These are phyloP conservation scores for Verticillium longisporum DNA, from an alignment of 2,329 filamentous ascomycete genomes.

Conservation along the genomic window DNA sequence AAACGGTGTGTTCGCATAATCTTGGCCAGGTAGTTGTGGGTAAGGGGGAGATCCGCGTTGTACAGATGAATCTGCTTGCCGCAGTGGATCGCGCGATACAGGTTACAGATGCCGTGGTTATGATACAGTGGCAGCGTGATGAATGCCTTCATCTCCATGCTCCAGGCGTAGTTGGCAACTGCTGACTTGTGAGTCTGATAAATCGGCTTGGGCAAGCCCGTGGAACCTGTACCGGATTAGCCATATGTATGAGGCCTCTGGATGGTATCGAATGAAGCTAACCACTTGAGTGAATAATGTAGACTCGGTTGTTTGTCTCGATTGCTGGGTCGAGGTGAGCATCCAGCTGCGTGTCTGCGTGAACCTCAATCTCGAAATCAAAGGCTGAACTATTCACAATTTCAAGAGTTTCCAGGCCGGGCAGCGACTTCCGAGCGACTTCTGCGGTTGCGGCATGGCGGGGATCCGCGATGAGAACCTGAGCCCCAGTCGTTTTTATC, in stretches of 20 bases:
- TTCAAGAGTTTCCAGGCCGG: slow-evolving; percentile 14
- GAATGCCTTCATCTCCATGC: slow-evolving; percentile 37
- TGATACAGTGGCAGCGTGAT: slow-evolving; percentile 54
- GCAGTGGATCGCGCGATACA: slow-evolving; percentile 45
- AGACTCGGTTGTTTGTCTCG: slow-evolving; percentile 16
- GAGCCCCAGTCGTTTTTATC: slow-evolving; percentile 16
- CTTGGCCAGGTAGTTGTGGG: slow-evolving; percentile 36
- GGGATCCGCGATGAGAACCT: slow-evolving; percentile 17
- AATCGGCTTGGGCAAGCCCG: slow-evolving; percentile 58
- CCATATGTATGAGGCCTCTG: background rate
- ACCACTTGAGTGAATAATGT: slow-evolving; percentile 28
- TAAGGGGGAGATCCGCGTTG: slow-evolving; percentile 49
- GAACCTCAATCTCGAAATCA: slow-evolving; percentile 21
- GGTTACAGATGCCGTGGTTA: slow-evolving; percentile 48
- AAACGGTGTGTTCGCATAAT: slow-evolving; percentile 34
- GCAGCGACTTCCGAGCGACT: slow-evolving; percentile 10
- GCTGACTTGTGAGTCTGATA: slow-evolving; percentile 46
- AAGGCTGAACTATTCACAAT: slow-evolving; percentile 19
- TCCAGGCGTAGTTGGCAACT: slow-evolving; percentile 36
- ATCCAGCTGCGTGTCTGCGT: slow-evolving; percentile 21
- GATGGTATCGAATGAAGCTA: background rate
- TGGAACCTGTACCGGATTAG: slow-evolving; percentile 40
- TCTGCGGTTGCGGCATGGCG: slow-evolving; percentile 15
- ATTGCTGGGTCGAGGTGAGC: slow-evolving; percentile 20
- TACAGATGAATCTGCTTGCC: slow-evolving; percentile 44